Evolutionary conservation across 441 rosid species (phyloP), one percentile per base, ranked within the genome.

Genomic region (Erodium trifolium): DNA sequence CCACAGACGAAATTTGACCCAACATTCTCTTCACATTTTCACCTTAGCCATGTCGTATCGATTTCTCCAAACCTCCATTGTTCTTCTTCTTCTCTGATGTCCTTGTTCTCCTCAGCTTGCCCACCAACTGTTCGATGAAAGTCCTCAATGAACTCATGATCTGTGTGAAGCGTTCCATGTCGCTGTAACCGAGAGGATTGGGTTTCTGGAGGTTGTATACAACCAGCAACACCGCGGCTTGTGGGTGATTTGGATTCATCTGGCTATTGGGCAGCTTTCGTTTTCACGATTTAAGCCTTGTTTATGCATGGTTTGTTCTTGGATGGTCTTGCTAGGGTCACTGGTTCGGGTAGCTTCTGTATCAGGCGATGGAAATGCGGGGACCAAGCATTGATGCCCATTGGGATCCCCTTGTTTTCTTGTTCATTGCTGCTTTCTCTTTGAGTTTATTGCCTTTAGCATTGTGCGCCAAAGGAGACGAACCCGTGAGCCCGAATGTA

Each of bases 251-350:
- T 59, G 31, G 27, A 18, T 23, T 17, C 29, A 3, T 7, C 3
- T 1, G 27, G 16, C 11, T 57, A 57, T 8, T 57, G 12, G 29
- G 27, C 1, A 57, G 29, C 63, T 57, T 11, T 57, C 10, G 16
- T 55, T 57, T 57, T 17, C 11, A 7, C 11, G 2, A 57, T 8
- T 17, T 18, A 31, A 18, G 63, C 18, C 10, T 23, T 57, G 63
- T 57, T 17, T 18, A 57, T 57, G 63, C 8, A 57, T 57, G 63
- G 63, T 57, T 57, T 57, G 63, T 57, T 57, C 29, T 59, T 59
- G 31, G 63, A 59, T 59, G 63, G 13, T 59, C 17, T 18, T 18
- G 63, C 63, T 59, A 18, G 31, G 12, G 63, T 18, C 11, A 18
- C 12, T 18, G 31, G 12, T 59, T 59, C 4, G 12, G 62, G 62